phyloP scores from a whole-genome alignment of 441 rosid genomes.

The Aleurites moluccanus region DNA sequence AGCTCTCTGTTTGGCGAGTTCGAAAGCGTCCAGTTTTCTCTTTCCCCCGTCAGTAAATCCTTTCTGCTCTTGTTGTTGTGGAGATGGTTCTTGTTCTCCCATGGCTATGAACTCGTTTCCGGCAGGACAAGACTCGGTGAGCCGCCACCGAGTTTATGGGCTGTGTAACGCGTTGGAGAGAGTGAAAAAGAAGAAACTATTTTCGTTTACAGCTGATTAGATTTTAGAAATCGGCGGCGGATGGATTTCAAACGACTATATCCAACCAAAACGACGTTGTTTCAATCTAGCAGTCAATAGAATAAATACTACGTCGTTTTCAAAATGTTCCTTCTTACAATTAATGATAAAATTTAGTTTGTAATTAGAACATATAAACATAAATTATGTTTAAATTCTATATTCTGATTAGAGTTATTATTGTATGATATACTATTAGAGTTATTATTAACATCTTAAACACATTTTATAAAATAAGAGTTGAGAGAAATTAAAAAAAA shows the following conservation, averaged over 20 bases:
- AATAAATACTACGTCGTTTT: too few species aligned
- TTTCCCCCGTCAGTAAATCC: slow-evolving; percentile 20
- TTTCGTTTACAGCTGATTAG: not conserved
- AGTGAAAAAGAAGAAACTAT: not conserved
- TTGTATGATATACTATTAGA: too few species aligned
- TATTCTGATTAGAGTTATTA: too few species aligned
- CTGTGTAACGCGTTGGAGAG: not conserved
- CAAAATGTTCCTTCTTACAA: too few species aligned
- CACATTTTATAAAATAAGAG: too few species aligned
- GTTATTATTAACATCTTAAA: too few species aligned
- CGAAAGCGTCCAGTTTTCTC: slow-evolving; percentile 28
- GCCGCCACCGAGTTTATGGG: slow-evolving; percentile 20
- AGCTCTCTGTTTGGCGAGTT: slow-evolving; percentile 32
- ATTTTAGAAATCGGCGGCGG: not conserved
- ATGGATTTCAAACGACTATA: not conserved
- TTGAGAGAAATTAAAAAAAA: too few species aligned
- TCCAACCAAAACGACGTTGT: too few species aligned
- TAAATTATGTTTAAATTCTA: too few species aligned
- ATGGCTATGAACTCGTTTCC: not conserved
- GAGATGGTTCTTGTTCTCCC: slow-evolving; percentile 22
- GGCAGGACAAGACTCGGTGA: not conserved
- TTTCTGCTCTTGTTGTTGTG: slow-evolving; percentile 11
- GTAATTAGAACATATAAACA: too few species aligned
- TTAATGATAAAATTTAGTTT: too few species aligned
- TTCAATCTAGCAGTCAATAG: too few species aligned